Conservation (phyloP, 306 rosid species). For the Cucurbita pepo region DNA sequence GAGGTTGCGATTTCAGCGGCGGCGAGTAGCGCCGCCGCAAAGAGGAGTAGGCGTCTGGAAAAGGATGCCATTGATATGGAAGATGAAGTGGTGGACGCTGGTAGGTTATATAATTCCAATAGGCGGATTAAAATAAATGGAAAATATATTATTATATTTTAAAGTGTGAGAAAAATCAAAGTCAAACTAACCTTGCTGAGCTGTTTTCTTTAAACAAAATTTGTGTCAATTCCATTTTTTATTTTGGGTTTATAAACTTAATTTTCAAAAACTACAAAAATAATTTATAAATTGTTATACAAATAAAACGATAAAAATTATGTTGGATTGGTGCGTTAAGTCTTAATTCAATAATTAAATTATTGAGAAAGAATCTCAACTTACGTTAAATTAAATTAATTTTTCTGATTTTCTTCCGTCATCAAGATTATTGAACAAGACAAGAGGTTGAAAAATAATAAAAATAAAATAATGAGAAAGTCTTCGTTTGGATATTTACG, state of each 20-base stretch:
- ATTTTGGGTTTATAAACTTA: no score
- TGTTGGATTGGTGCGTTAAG: no score
- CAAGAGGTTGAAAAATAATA: neutral
- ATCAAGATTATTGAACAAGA: neutral
- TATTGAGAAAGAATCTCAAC: no score
- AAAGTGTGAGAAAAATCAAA: neutral
- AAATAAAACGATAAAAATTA: no score
- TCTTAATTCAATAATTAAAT: no score
- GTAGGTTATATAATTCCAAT: neutral
- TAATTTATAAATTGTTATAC: no score
- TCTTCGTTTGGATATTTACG: neutral
- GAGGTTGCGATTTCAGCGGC: conserved; percentile 9
- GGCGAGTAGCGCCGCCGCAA: conserved; percentile 23
- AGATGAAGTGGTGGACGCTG: neutral
- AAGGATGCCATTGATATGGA: conserved; percentile 11
- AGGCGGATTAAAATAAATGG: neutral
- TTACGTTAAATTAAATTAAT: no score
- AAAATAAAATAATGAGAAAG: neutral
- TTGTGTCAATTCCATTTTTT: neutral
- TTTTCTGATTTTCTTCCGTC: no score
- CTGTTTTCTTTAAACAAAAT: neutral
- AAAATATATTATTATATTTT: neutral
- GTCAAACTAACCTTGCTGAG: neutral
- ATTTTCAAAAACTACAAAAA: no score
- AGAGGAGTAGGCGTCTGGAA: conserved; percentile 9